phyloP scores from a whole-genome alignment of 2,329 filamentous ascomycete species.

The Curvularia sp. region DNA sequence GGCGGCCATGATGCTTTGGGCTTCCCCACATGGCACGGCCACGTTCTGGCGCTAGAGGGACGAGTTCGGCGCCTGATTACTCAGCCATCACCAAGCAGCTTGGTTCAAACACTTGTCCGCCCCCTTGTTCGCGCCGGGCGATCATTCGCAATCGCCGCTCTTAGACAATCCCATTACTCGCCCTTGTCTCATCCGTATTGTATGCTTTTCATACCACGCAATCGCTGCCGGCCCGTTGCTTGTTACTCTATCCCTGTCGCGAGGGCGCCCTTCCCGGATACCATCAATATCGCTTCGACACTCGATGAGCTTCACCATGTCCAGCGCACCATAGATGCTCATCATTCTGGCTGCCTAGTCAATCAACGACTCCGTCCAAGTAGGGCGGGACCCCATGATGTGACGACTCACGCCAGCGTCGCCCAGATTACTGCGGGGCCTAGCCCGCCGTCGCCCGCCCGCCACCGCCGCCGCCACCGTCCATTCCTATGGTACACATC shows the following conservation, averaged over 20 bases:
- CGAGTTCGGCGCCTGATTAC: slow-evolving; percentile 36
- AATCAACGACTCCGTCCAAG: neutral
- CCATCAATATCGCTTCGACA: too few species aligned
- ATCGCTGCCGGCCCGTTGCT: too few species aligned
- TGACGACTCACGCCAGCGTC: too few species aligned
- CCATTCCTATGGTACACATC: neutral
- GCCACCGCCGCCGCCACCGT: too few species aligned
- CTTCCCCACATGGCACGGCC: slow-evolving; percentile 41
- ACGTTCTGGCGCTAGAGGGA: too few species aligned
- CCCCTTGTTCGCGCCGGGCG: neutral
- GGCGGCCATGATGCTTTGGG: neutral
- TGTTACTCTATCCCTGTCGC: too few species aligned
- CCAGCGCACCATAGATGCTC: neutral
- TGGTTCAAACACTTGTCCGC: neutral
- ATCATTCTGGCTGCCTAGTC: neutral
- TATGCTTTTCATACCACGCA: neutral
- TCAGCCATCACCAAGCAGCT: slow-evolving; percentile 47
- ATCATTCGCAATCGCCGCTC: neutral
- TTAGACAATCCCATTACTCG: neutral
- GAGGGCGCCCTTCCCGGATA: too few species aligned
- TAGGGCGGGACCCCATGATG: neutral
- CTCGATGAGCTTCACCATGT: too few species aligned
- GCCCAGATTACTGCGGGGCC: neutral
- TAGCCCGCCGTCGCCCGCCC: neutral
- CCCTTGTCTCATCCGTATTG: too few species aligned